Base-by-base conservation (phyloP, 1,139 yeast genomes). In the Lodderomyces oxycetoniae region DNA sequence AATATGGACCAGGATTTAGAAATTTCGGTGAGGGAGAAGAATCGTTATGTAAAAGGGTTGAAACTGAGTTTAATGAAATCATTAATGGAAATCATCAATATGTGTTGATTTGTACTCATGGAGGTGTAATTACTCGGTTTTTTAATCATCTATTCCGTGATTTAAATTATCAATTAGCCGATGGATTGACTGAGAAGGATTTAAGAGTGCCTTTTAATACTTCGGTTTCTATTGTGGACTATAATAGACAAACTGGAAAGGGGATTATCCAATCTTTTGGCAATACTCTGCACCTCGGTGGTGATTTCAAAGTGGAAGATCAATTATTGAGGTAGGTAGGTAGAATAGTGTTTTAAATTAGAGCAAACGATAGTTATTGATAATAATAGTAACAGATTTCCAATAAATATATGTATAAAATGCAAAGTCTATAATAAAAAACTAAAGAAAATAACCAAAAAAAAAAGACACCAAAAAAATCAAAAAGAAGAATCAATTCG, bases 51-150 rank as follows among this genome's bases (percentile, higher is more conserved):
- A 51, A 42, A 1, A 64, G 96, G 30, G 62, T 87, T 6, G 60
- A 61, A 8, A 38, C 48, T 2, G 77, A 74, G 30, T 70, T 84
- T 67, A 59, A 66, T 14, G 37, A 42, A 3, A 53, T 79, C 0
- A 50, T 78, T 3, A 49, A 48, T 1, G 49, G 59, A 3, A 55
- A 55, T 13, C 54, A 63, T 40, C 14, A 24, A 14, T n/a, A 24
- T 24, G 69, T 83, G 1, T 63, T 79, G 17, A 42, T 87, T 17
- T 79, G 91, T 37, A 78, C 91, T 9, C 96, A 88, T 52, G 96
- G 96, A 13, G 95, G 96, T 5, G 86, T 86, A 1, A 78, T 88
- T 22, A 71, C 86, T 34, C 71, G 77, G 31, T 69, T 81, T 30
- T 50, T 74, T 33, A 71, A 74, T 35, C 64, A 71, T 41, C 53